Percentiles rank a stretch among this genome's conserved stretches.
phyloP scores from a whole-genome alignment of 2,329 filamentous ascomycete species.

The Claviceps citrina region DNA sequence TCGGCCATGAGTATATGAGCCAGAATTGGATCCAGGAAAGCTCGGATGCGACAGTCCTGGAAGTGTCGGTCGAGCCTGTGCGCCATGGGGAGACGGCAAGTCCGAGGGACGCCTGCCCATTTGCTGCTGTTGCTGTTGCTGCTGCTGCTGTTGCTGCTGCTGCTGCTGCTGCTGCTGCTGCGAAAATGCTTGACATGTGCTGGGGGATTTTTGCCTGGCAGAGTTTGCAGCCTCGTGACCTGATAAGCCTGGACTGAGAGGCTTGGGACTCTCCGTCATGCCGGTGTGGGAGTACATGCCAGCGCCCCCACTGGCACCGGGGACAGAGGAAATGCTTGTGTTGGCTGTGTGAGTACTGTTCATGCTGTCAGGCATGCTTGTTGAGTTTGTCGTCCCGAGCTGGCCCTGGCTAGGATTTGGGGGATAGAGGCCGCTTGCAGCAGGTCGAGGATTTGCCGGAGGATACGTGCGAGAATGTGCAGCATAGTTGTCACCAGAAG shows the following conservation, averaged over 20 bases:
- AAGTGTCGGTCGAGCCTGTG: constrained; percentile 24
- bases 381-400: constrained; percentile 34
- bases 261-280: constrained; percentile 79
- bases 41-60: constrained; percentile 22
- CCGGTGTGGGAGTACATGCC: constrained; percentile 55
- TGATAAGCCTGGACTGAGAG: constrained; percentile 51
- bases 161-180: constrained; percentile 32
- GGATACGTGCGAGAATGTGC: constrained; percentile 67
- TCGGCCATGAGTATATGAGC: constrained; percentile 17
- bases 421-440: constrained; percentile 42
- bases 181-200: constrained; percentile 47
- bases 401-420: constrained; percentile 43
- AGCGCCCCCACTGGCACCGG: constrained; percentile 30
- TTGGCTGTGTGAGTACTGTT: constrained; percentile 30
- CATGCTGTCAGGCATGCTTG: constrained; percentile 30
- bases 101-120: constrained; percentile 39
- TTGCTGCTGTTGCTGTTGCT: constrained; percentile 32
- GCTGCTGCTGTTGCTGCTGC: constrained; percentile 36
- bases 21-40: constrained; percentile 17
- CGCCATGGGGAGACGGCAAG: constrained; percentile 36
- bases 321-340: constrained; percentile 33
- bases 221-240: constrained; percentile 36
- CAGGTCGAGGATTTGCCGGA: constrained; percentile 42
- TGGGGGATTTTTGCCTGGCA: constrained; percentile 48
- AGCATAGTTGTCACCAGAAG: constrained; percentile 38